Base-by-base conservation (phyloP, 176 grass and related monocot species). In the Musa beccarii region DNA sequence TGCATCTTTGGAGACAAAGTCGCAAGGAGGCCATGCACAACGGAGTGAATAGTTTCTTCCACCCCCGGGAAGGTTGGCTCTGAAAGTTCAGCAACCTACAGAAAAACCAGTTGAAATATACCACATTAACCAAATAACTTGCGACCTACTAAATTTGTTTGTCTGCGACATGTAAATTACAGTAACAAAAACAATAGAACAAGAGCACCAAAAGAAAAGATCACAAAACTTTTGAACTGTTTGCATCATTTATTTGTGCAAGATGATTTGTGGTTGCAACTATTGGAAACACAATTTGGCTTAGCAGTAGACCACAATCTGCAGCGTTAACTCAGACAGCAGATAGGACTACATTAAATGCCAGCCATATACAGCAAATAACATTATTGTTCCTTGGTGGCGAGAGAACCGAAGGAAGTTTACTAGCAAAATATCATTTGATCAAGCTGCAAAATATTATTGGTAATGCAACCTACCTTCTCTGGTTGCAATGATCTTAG, bases 1-100 rank as follows among this genome's bases (percentile, higher is more conserved):
- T 90, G 90, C 89, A 98, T 79, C 80, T 90, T 98, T 73, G 90
- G 94, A 21, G 94, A 98, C 72, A 98, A 88, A 74, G 88, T 93
- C 29, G 90, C 90, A 75, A 93, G 88, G 54, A 98, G 71, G 71
- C 90, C 90, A 87, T 93, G 94, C 10, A 83, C 94, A 15, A 98
- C 88, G 53, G 94, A 93, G 74, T 98, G 86, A 74, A 98, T 93
- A 57, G 90, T 72, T 80, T 91, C 84, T 85, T 93, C 82, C 77
- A 93, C 88, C 43, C 86, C 86, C 0, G 90, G 80, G 59, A 84
- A 89, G 16, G 88, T 93, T 57, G 90, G 87, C 75, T 98, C 94
- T 54, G 94, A 98, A 72, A 98, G 87, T 85, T 93, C 88, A 69
- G 86, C 90, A 76, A 98, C 94, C 94, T 98, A 53, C 54, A 89